phyloP scores from a whole-genome alignment of 129 eudicot genomes.

The Oenanthe sinensis region DNA sequence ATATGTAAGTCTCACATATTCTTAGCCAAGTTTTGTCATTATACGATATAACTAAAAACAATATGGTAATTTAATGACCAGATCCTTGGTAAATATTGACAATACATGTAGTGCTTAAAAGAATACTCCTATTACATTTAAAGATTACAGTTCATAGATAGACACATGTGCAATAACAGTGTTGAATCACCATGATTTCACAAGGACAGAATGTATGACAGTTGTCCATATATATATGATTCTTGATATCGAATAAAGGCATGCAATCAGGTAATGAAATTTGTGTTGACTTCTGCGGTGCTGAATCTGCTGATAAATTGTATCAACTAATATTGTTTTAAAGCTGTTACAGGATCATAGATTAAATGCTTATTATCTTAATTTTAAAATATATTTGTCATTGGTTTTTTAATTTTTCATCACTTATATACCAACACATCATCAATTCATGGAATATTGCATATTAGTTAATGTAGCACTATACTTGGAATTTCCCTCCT shows the following conservation, averaged over 20 bases:
- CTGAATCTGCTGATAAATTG: not conserved
- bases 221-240: not conserved
- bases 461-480: slow-evolving; percentile 15
- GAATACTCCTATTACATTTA: not conserved
- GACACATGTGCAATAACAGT: not conserved
- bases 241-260: not conserved
- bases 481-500: slow-evolving; percentile 73
- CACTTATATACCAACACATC: not conserved
- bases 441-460: not conserved
- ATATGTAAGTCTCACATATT: not conserved
- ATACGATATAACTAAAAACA: not conserved
- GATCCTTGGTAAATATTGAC: not conserved
- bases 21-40: not conserved
- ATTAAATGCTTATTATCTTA: not conserved
- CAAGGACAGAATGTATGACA: not conserved
- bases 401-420: not conserved
- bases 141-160: not conserved
- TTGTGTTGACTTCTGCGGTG: no score
- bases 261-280: not conserved
- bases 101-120: not conserved
- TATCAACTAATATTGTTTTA: not conserved
- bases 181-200: not conserved
- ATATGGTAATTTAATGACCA: not conserved
- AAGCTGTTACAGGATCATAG: not conserved
- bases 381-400: not conserved